Evolutionary conservation across 345 rosid genomes (phyloP), one percentile per base, ranked within the genome.

Genomic region (Gossypium rotundifolium): DNA sequence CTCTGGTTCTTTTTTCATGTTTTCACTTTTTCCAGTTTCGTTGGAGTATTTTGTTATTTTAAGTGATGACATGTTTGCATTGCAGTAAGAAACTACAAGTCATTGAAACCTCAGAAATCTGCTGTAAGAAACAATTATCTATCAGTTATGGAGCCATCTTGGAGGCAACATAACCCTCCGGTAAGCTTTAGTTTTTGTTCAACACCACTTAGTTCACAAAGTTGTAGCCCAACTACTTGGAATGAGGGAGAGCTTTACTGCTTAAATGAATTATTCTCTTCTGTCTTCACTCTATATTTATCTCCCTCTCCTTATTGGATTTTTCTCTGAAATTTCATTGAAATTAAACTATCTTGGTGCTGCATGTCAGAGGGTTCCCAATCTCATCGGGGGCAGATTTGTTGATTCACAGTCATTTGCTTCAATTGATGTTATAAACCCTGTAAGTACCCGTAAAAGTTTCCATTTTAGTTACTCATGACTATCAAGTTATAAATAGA

Each of bases 351-450:
- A 14, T 29, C 49, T 70, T 55, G 27, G 2, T 75, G 53, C 54
- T 81, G 46, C 53, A 65, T 79, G 52, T 72, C 88, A 86, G 91
- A 84, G 89, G 78, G 85, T 90, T 52, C 88, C 91, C 75, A 90
- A 90, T 82, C 83, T 90, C 62, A 86, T 90, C 60, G 91, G 94
- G 57, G 94, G 94, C 57, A 85, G 84, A 79, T 86, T 88, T 66
- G 80, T 86, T 70, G 89, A 90, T 79, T 90, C 94, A n/a, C 83
- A 78, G 76, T 81, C 91, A 8, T 78, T 73, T 79, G 74, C 83
- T 64, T 75, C 85, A 16, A 78, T 88, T 40, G 89, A 90, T 74
- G 91, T 90, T 61, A 78, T 88, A 77, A 85, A 90, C 76, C 94
- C 91, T 60, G 94, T 88, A 78, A 90, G 94, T 88, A 23, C 71